Percentiles rank a stretch among this genome's conserved stretches.
Evolutionary conservation across 768 basidiomycete species (phyloP).

Genomic region (Rossbeevera mucosa): DNA sequence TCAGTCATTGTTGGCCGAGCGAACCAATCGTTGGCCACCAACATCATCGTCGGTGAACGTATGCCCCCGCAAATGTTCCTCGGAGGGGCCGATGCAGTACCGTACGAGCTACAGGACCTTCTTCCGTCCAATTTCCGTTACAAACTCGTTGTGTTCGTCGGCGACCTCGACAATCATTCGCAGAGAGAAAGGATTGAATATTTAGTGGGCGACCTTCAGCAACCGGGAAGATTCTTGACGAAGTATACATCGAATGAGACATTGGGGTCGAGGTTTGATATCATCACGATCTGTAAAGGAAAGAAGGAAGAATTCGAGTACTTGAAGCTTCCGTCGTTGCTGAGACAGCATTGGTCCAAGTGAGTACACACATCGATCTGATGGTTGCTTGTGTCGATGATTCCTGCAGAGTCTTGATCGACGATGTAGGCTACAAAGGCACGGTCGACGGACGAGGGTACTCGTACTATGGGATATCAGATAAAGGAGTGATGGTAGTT

Average conservation of each 20-base stretch:
- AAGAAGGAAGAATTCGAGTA: slow-evolving; percentile 32
- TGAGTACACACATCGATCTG: slow-evolving; percentile 15
- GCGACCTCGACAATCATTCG: slow-evolving; percentile 25
- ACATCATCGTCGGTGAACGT: slow-evolving; percentile 47
- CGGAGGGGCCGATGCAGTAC: slow-evolving; percentile 43
- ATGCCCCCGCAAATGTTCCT: slow-evolving; percentile 45
- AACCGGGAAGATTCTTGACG: slow-evolving; percentile 23
- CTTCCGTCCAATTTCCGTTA: slow-evolving; percentile 45
- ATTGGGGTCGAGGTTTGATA: slow-evolving; percentile 29
- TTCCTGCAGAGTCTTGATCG: slow-evolving; percentile 52
- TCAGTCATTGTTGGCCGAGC: slow-evolving; percentile 34
- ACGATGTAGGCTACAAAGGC: slow-evolving; percentile 46
- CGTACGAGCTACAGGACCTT: slow-evolving; percentile 48
- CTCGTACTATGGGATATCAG: slow-evolving; percentile 42
- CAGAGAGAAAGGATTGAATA: slow-evolving; percentile 24
- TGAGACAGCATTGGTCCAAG: slow-evolving; percentile 42
- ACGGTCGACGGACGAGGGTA: slow-evolving; percentile 52
- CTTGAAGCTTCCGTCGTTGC: slow-evolving; percentile 27
- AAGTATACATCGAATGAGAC: slow-evolving; percentile 18
- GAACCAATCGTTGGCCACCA: slow-evolving; percentile 35
- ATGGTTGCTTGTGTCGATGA: background rate
- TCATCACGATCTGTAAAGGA: slow-evolving; percentile 27
- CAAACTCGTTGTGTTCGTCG: slow-evolving; percentile 45
- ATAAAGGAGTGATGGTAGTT: slow-evolving; percentile 25
- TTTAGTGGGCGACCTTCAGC: slow-evolving; percentile 27